Percentiles rank a stretch among this genome's conserved stretches.
Evolutionary conservation across 345 rosid species (phyloP).

Genomic region (Euphorbia lathyris): DNA sequence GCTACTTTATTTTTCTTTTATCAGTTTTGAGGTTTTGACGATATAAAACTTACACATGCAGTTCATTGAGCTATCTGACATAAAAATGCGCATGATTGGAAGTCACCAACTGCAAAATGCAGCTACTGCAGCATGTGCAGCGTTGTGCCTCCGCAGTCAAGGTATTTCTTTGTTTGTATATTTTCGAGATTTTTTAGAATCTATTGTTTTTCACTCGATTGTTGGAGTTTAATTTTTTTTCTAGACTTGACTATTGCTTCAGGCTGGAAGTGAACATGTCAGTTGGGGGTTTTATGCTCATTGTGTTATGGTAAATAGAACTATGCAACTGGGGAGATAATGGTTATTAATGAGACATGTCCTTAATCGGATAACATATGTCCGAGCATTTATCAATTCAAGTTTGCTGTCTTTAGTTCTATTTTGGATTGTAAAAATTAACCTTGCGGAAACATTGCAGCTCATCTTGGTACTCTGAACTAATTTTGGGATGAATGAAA

Average conservation of each 20-base stretch:
- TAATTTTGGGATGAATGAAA: slow-evolving; percentile 1
- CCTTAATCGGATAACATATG: too few relatives aligned
- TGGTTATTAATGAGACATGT: too few relatives aligned
- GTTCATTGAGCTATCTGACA: slow-evolving; percentile 55
- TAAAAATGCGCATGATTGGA: slow-evolving; percentile 71
- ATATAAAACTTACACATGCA: slow-evolving; percentile 26
- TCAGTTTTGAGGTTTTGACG: neutral
- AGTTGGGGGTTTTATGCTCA: too few relatives aligned
- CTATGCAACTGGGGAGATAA: too few relatives aligned
- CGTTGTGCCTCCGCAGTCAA: slow-evolving; percentile 67
- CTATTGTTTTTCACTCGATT: neutral
- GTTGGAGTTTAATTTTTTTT: too few relatives aligned
- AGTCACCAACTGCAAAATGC: slow-evolving; percentile 92
- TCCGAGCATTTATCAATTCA: too few relatives aligned
- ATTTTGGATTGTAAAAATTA: slow-evolving; percentile 2
- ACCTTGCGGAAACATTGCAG: neutral
- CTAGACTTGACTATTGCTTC: too few relatives aligned
- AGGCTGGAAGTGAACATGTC: too few relatives aligned
- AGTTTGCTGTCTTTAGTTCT: neutral
- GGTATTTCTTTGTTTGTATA: slow-evolving; percentile 39
- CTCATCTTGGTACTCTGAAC: neutral
- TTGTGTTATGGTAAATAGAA: too few relatives aligned
- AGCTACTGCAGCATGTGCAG: slow-evolving; percentile 61
- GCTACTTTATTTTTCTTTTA: neutral
- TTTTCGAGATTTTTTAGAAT: slow-evolving; percentile 2